Evolutionary conservation across 2,329 filamentous ascomycete species (phyloP), one percentile per base, ranked within the genome.

Genomic region (Aspergillus glaucus): DNA sequence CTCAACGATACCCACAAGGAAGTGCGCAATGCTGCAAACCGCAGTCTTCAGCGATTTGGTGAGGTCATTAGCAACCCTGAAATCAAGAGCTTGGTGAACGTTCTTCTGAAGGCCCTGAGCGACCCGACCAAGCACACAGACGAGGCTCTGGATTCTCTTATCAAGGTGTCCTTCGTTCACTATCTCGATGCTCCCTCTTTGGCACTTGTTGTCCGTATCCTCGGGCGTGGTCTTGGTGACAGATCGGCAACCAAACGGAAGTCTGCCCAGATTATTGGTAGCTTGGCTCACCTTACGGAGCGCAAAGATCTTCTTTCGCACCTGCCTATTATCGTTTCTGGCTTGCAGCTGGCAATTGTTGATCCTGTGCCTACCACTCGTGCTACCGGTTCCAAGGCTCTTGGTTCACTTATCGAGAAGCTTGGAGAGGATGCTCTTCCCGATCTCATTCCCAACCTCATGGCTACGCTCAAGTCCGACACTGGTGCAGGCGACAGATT

Each of bases 1-100:
- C 75, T 98, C 50, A 98, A 95, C 59, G 93, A 98, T 74, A 96
- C 88, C 62, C 93, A 98, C 74, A 98, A 98, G 70, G 93, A 98
- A 72, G 93, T 98, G 28, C 83, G 93, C 52, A 77, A 83, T 41
- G 91, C 89, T 19, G 93, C 93, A 6, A 98, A 98, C 70, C 85
- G 92, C 71, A 95, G 90, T 73, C 78, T 98, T 73, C 95, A 98
- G 74, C 86, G 93, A 49, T 98, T 98, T 66, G 93, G 94, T 56
- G 94, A 98, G 68, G 94, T 98, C 57, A 98, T 98, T 68, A 94
- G 80, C 69, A 98, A 98, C 67, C 93, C 93, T 3, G 93, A 98
- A 70, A 88, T 98, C 64, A 96, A 96, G 79, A 82, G 85, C 55
- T 78, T 97, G 12, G 92, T 97, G 50, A 85, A 86, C 60, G 87